phyloP scores from a whole-genome alignment of 371 early-diverging fungal genomes.

The Dinochytrium kinnereticum region DNA sequence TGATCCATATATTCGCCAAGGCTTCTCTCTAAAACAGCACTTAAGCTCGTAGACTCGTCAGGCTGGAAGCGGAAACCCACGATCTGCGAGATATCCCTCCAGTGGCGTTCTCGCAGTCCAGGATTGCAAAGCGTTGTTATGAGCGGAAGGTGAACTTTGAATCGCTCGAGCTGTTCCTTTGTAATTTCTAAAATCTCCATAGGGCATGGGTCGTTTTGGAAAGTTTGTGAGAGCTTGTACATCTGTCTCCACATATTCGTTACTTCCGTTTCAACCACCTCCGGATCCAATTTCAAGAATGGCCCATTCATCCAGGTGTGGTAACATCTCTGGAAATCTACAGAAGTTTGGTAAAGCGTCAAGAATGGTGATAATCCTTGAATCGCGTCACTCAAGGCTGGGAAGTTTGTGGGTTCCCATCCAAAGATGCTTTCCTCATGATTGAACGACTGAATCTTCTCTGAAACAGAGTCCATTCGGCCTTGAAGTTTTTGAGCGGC shows the following conservation, averaged over 20 bases:
- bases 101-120: constrained; percentile 59
- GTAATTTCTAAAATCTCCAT: constrained; percentile 56
- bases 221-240: constrained; percentile 51
- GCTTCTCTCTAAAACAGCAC: constrained; percentile 53
- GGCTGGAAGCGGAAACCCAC: constrained; percentile 61
- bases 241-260: constrained; percentile 58
- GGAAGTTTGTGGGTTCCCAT: constrained; percentile 56
- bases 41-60: constrained; percentile 55
- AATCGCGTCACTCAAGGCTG: constrained; percentile 42
- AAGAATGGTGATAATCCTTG: constrained; percentile 52
- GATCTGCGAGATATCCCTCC: constrained; percentile 56
- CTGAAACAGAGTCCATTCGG: constrained; percentile 51
- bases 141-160: constrained; percentile 60
- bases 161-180: constrained; percentile 59
- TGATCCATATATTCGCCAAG: constrained; percentile 52
- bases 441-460: constrained; percentile 52
- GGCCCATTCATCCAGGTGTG: constrained; percentile 61
- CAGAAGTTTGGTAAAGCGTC: constrained; percentile 58
- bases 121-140: constrained; percentile 59
- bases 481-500: constrained; percentile 58
- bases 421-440: constrained; percentile 58
- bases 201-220: constrained; percentile 50
- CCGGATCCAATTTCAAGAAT: constrained; percentile 59
- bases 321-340: constrained; percentile 59
- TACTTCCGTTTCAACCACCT: constrained; percentile 57